These are phyloP conservation scores for Talaromyces adpressus DNA, from an alignment of 495 filamentous ascomycete species.

Conservation along the genomic window DNA sequence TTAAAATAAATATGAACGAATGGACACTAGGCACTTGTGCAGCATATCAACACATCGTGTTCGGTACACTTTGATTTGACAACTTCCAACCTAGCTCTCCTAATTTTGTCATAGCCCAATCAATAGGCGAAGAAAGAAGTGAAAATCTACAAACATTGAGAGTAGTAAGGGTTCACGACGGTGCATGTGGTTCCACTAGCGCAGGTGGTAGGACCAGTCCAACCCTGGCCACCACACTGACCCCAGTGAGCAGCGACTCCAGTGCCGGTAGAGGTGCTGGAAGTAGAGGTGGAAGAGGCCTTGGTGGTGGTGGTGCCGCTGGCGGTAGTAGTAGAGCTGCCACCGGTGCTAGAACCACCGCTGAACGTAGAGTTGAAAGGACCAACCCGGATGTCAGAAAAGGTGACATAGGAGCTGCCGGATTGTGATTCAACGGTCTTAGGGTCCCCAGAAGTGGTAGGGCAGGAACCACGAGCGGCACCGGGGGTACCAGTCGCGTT, in stretches of 20 bases:
- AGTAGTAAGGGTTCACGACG: slow-evolving; percentile 40
- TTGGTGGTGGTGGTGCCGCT: slow-evolving; percentile 3
- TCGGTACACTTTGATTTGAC: background rate
- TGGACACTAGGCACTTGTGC: background rate
- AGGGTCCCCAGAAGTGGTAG: slow-evolving; percentile 53
- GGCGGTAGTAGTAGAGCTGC: slow-evolving; percentile 1
- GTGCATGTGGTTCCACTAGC: slow-evolving; percentile 37
- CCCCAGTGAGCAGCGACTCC: slow-evolving; percentile 34
- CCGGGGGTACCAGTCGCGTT: slow-evolving; percentile 51
- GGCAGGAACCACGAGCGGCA: slow-evolving; percentile 63
- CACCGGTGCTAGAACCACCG: background rate
- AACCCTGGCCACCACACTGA: slow-evolving; percentile 46
- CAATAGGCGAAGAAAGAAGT: background rate
- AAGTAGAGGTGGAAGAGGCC: background rate
- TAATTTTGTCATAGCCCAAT: background rate
- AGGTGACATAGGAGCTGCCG: slow-evolving; percentile 53
- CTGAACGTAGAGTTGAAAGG: slow-evolving; percentile 57
- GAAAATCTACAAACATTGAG: slow-evolving; percentile 33
- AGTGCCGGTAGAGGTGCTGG: slow-evolving; percentile 4
- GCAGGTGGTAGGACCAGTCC: slow-evolving; percentile 40
- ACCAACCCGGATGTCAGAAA: slow-evolving; percentile 63
- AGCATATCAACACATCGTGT: slow-evolving; percentile 1
- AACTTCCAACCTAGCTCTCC: background rate
- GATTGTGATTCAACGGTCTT: slow-evolving; percentile 47
- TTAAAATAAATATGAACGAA: background rate